Conservation (phyloP, 257 asterid genomes). For the Rauvolfia tetraphylla region DNA sequence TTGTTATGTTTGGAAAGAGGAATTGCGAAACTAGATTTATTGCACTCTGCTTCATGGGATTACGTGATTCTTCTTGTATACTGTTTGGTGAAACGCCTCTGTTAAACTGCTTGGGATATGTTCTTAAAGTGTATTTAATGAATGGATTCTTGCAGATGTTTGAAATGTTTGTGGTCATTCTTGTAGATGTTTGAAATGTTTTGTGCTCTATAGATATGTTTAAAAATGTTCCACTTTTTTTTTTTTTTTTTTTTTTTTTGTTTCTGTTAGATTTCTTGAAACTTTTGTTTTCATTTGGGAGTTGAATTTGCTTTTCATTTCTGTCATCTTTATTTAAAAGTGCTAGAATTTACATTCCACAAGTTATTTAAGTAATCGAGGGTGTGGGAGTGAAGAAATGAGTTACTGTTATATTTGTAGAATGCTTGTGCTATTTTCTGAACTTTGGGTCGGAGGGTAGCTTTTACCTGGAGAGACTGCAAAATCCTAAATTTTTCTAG, state of each 20-base stretch:
- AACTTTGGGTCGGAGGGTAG: too few relatives aligned
- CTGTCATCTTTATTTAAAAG: not conserved
- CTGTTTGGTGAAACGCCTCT: constrained; percentile 6
- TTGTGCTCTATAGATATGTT: not conserved
- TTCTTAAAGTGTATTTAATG: too few relatives aligned
- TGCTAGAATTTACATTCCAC: not conserved
- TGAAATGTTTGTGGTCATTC: too few relatives aligned
- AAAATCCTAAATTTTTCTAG: too few relatives aligned
- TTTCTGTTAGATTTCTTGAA: not conserved
- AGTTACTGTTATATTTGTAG: too few relatives aligned
- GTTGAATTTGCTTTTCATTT: not conserved
- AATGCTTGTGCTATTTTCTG: too few relatives aligned
- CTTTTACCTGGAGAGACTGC: too few relatives aligned
- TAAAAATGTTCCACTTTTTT: not conserved
- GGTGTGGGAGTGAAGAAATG: not conserved
- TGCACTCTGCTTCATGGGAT: not conserved
- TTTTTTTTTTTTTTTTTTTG: not conserved
- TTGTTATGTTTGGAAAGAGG: not conserved
- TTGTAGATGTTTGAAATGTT: too few relatives aligned
- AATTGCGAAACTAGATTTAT: not conserved
- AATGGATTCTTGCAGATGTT: too few relatives aligned
- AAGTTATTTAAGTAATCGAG: not conserved
- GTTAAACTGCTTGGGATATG: not conserved
- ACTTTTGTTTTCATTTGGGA: not conserved
- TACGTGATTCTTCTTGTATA: not conserved